Conservation (phyloP, 805 yeast species). For the Clavispora carvajalis region DNA sequence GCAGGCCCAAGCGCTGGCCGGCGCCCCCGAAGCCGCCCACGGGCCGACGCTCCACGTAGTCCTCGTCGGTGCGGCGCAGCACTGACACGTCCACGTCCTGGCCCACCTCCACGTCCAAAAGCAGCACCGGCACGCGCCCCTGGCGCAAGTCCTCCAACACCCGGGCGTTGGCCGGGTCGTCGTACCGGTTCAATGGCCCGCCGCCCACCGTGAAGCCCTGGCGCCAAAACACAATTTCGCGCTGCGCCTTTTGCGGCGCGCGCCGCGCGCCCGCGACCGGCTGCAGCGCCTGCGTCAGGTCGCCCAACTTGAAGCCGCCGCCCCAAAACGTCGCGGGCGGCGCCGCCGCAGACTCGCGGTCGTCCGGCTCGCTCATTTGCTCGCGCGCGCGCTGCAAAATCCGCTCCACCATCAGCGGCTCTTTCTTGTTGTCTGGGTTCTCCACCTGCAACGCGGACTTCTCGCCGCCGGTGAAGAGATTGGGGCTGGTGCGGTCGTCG, state of each 20-base stretch:
- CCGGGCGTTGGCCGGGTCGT: slow-evolving; percentile 82
- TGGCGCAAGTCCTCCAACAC: slow-evolving; percentile 75
- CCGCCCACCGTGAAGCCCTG: slow-evolving; percentile 96
- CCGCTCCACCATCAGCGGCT: slow-evolving; percentile 53
- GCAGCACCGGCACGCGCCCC: slow-evolving; percentile 85
- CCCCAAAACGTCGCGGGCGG: slow-evolving; percentile 38
- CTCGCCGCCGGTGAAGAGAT: slow-evolving; percentile 66
- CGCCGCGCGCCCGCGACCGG: slow-evolving; percentile 15
- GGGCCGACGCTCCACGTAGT: slow-evolving; percentile 56
- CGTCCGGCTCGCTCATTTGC: slow-evolving; percentile 36
- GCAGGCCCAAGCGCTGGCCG: slow-evolving; percentile 87
- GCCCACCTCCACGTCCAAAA: slow-evolving; percentile 78
- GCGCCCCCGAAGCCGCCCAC: slow-evolving; percentile 68
- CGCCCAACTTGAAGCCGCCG: slow-evolving; percentile 50
- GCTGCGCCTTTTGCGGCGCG: slow-evolving; percentile 48
- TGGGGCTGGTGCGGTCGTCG: slow-evolving; percentile 48
- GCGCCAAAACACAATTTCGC: slow-evolving; percentile 92
- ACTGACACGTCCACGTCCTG: slow-evolving; percentile 93
- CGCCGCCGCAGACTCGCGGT: slow-evolving; percentile 27
- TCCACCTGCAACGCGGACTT: slow-evolving; percentile 77
- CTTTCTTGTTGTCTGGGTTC: slow-evolving; percentile 51
- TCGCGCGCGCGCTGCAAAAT: slow-evolving; percentile 61
- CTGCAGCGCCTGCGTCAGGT: slow-evolving; percentile 36
- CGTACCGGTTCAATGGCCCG: slow-evolving; percentile 79
- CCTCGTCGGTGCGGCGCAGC: slow-evolving; percentile 75